Base-by-base conservation (phyloP, 306 rosid genomes). In the Phaseolus lunatus region DNA sequence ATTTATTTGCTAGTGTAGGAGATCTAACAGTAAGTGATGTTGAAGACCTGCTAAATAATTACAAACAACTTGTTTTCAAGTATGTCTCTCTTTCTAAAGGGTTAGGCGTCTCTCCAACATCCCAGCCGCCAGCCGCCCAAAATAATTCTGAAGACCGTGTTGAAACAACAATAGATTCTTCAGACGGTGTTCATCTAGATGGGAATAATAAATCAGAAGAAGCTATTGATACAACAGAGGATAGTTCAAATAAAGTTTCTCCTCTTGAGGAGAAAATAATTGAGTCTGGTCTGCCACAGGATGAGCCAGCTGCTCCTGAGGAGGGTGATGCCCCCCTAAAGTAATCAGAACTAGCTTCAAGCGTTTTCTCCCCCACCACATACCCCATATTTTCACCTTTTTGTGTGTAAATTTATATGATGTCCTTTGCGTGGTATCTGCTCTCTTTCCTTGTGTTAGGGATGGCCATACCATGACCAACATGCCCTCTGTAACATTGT, bases 81-180 rank as follows among this genome's bases (percentile, higher is more conserved):
- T 92, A 92, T 41, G 89, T 83, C n/a, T 87, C 88, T 68, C 99
- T 96, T 85, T 84, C 94, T 69, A 91, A 84, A 69, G 99, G 97
- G 52, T 80, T 96, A 81, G 93, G 97, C 7, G 53, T 59, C 41
- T 12, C 88, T 39, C 63, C 91, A 50, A 50, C 84, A 67, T 78
- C 87, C 41, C 56, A 82, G 70, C 85, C 85, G 50, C 35, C 73
- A 62, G 77, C 84, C 5, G 80, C 87, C 22, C 86, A 87, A 72
- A 74, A 48, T 54, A 77, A 80, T 68, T 70, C 71, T 58, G 88
- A 70, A 57, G 81, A 81, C 65, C 76, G 83, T 48, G 65, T 39
- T 68, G 89, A 89, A 80, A 79, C 86, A 18, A 31, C 79, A 43
- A 72, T 35, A 80, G 84, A 81, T 64, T 77, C 86, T 80, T 90